Percentiles rank a stretch among this genome's conserved stretches.
Conservation (phyloP, 345 rosid genomes). For the Heritiera littoralis region DNA sequence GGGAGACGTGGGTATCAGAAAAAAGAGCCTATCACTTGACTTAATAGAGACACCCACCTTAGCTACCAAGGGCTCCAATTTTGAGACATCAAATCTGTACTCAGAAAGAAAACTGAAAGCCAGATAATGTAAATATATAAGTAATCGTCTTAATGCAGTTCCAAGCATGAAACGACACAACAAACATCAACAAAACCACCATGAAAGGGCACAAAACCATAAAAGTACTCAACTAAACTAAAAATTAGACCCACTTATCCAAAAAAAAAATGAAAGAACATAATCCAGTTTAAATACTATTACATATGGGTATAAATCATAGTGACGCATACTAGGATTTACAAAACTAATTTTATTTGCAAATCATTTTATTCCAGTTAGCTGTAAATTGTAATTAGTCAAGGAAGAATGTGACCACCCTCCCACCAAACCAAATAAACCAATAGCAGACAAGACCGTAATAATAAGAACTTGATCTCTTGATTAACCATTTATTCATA, state of each 20-base stretch:
- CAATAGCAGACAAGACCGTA: neutral
- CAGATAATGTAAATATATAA: slow-evolving; percentile 22
- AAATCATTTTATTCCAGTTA: neutral
- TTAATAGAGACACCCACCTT: slow-evolving; percentile 55
- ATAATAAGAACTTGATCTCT: neutral
- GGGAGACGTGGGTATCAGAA: neutral
- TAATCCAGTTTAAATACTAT: neutral
- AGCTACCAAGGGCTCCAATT: slow-evolving; percentile 94
- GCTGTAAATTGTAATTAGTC: neutral
- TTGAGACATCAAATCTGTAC: slow-evolving; percentile 82
- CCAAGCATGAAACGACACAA: neutral
- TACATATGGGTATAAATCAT: neutral
- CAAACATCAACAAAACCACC: neutral
- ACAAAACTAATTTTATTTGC: neutral
- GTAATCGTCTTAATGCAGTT: neutral
- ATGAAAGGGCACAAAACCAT: neutral
- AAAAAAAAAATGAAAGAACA: neutral
- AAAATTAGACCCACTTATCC: neutral
- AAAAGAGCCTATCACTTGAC: neutral
- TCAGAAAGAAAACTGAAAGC: slow-evolving; percentile 69
- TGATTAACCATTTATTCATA: slow-evolving; percentile 7
- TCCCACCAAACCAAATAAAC: neutral
- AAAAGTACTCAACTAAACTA: neutral
- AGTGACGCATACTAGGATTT: neutral
- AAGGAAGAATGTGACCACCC: neutral